Conservation (phyloP, 192 early-diverging fungal species). For the Podila epicladia region DNA sequence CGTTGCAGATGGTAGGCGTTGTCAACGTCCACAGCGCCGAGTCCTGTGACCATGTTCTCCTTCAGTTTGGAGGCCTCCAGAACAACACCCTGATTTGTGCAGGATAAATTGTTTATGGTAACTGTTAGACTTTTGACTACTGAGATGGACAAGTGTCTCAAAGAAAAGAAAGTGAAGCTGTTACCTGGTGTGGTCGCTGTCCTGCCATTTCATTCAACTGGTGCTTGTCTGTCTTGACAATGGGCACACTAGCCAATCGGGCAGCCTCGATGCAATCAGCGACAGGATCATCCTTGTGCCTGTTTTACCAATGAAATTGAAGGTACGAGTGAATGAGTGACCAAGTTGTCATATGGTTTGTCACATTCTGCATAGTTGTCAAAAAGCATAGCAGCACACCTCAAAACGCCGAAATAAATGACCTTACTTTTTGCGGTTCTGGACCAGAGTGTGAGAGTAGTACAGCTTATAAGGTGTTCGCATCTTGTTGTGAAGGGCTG, state of each 20-base stretch:
- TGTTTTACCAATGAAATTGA: not conserved
- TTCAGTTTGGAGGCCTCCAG: constrained; percentile 51
- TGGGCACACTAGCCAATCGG: constrained; percentile 12
- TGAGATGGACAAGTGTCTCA: not conserved
- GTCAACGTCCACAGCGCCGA: constrained; percentile 12
- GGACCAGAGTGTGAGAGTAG: constrained; percentile 8
- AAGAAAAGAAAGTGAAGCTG: not conserved
- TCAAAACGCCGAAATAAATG: not conserved
- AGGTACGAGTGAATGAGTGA: not conserved
- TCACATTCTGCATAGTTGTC: too few relatives aligned
- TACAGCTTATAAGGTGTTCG: constrained; percentile 28
- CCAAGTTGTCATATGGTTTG: too few relatives aligned
- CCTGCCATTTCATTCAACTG: constrained; percentile 56
- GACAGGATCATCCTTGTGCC: constrained; percentile 22
- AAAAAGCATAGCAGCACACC: not conserved
- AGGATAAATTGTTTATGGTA: not conserved
- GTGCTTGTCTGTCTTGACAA: constrained; percentile 49
- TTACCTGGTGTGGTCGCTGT: constrained; percentile 63
- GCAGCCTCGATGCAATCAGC: constrained; percentile 28
- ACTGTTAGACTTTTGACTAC: not conserved
- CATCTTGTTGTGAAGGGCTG: constrained; percentile 17
- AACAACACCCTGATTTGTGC: constrained; percentile 55
- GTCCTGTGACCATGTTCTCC: constrained; percentile 2
- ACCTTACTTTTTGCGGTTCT: constrained; percentile 43
- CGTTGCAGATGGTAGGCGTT: constrained; percentile 6